Conservation (phyloP, 305 asterid species). For the Salvia sclarea region DNA sequence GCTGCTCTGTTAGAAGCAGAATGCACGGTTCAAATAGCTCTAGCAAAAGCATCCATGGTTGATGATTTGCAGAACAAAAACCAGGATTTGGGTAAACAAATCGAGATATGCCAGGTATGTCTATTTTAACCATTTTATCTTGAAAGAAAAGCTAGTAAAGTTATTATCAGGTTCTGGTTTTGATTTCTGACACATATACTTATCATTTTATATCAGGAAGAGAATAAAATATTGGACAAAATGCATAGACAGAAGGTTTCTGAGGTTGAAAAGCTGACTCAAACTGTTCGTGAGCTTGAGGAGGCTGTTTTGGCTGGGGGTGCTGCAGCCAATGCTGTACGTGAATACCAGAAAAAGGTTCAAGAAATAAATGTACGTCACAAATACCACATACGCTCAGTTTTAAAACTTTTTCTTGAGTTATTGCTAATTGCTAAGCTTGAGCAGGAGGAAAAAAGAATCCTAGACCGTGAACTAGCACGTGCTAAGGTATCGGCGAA, state of each 20-base stretch:
- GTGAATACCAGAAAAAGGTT: constrained; percentile 80
- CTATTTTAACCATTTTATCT: constrained; percentile 27
- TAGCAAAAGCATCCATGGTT: constrained; percentile 91
- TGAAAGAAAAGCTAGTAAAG: constrained; percentile 9
- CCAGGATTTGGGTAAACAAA: constrained; percentile 85
- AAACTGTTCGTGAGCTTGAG: constrained; percentile 84
- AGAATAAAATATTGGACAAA: constrained; percentile 85
- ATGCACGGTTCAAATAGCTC: constrained; percentile 78
- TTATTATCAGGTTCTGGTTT: constrained; percentile 16
- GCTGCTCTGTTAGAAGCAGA: constrained; percentile 91
- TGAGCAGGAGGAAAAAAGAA: constrained; percentile 82
- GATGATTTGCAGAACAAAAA: constrained; percentile 92
- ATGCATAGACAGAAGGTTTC: constrained; percentile 87
- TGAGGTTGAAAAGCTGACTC: constrained; percentile 88
- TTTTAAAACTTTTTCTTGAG: constrained; percentile 33
- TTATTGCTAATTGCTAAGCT: constrained; percentile 39
- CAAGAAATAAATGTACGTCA: constrained; percentile 75
- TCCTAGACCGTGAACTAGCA: constrained; percentile 88
- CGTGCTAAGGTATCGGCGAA: constrained; percentile 95
- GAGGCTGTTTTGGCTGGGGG: constrained; percentile 97
- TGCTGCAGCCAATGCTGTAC: constrained; percentile 93
- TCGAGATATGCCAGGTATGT: constrained; percentile 91
- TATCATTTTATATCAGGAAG: constrained; percentile 58
- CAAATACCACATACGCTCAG: no score
- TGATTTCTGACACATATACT: constrained; percentile 24